Base-by-base conservation (phyloP, 164 flowering plant genomes). In the Brasenia schreberi region DNA sequence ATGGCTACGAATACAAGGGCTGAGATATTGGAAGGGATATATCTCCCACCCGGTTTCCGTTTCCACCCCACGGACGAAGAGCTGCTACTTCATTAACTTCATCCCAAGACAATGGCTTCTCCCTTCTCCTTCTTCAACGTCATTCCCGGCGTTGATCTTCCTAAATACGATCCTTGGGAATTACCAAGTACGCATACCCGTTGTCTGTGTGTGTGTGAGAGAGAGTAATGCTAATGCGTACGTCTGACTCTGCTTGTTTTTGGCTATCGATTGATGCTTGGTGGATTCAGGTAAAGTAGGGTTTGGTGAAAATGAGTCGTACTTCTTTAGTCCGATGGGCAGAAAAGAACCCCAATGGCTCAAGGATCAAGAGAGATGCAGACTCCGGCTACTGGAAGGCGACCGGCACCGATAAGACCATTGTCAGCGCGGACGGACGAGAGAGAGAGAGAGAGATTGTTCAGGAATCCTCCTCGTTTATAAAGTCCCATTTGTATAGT, bases 301-400 rank as follows among this genome's bases (percentile, higher is more conserved):
- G 27, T 49, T 74, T 72, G 75, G 67, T 90, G 96, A 89, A 59
- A 66, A 76, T 63, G 89, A 92, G 73, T 92, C 94, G 94, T 92
- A 86, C 45, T 92, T 92, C 67, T 92, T 86, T 74, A 82, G 89
- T 59, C 78, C 69, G 4, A 72, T 84, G 9, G 97, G 85, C 64
- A 84, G 67, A 79, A 92, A n/a, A 92, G 75, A 84, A 84, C 65
- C 83, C 85, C 0, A 84, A 84, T 61, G 87, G 96, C 6, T 76
- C 81, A 59, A 77, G 85, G 73, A 71, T 80, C 3, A 92, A 89
- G 19, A 73, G 97, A 10, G 87, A 90, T 0, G 87, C 96, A 0
- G 77, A 67, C 79, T 84, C 90, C 2, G 98, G 98, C 17, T 69
- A n/a, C 42, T 69, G 71, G 67, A 69, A 69, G 43, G 67, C 71